These are phyloP conservation scores for Amaranthus cruentus DNA, from an alignment of 148 eudicot species.

Conservation along the genomic window DNA sequence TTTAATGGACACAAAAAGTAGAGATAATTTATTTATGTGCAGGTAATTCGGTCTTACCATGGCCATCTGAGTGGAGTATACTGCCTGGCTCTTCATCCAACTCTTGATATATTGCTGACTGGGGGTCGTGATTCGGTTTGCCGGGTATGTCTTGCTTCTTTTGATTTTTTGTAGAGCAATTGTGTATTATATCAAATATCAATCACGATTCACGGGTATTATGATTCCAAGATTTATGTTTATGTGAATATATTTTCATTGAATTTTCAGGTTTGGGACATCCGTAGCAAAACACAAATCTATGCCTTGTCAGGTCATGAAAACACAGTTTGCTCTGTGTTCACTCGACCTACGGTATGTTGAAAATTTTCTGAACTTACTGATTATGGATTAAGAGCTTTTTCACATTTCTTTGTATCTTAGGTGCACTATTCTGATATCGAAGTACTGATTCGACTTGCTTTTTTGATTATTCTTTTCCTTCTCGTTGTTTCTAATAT, in stretches of 20 bases:
- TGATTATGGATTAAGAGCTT: background rate
- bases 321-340: constrained; percentile 96
- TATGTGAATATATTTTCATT: background rate
- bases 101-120: constrained; percentile 81
- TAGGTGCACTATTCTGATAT: background rate
- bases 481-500: background rate
- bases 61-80: constrained; percentile 98
- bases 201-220: background rate
- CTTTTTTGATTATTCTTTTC: background rate
- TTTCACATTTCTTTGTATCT: background rate
- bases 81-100: constrained; percentile 96
- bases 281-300: constrained; percentile 89
- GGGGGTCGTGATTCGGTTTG: constrained; percentile 99
- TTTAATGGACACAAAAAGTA: too few relatives aligned
- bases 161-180: background rate
- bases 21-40: background rate
- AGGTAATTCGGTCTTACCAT: constrained; percentile 96
- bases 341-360: constrained; percentile 85
- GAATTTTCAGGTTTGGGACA: constrained; percentile 86
- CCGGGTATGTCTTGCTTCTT: constrained; percentile 48
- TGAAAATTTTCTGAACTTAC: background rate
- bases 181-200: background rate
- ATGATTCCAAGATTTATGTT: background rate
- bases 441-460: background rate
- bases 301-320: constrained; percentile 88